A percentile compares a stretch with the other conserved stretches of the same genome.
Conservation (phyloP, 1,139 yeast species). For the Suhomyces bolitotheri region DNA sequence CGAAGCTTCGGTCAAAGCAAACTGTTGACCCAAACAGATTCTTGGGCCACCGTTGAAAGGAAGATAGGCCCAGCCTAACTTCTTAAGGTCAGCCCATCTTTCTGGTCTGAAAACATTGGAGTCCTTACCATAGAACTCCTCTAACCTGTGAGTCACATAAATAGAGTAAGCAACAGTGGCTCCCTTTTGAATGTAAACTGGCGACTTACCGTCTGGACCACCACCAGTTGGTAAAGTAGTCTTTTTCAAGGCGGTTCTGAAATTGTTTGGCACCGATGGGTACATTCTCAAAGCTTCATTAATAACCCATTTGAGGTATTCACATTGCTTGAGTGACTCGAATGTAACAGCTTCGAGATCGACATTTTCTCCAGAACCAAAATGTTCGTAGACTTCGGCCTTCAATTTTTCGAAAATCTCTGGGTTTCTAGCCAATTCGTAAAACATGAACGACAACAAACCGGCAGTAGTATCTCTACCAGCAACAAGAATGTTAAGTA, state of each 20-base stretch:
- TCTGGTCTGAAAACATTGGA: slow-evolving; percentile 24
- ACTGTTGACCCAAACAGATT: slow-evolving; percentile 47
- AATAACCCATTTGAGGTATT: slow-evolving; percentile 26
- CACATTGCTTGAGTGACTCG: slow-evolving; percentile 26
- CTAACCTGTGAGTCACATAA: slow-evolving; percentile 22
- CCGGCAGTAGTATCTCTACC: slow-evolving; percentile 64
- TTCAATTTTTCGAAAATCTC: slow-evolving; percentile 39
- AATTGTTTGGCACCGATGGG: slow-evolving; percentile 29
- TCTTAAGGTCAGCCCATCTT: slow-evolving; percentile 24
- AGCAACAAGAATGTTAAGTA: slow-evolving; percentile 52
- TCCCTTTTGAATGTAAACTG: slow-evolving; percentile 25
- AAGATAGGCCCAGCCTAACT: slow-evolving; percentile 44
- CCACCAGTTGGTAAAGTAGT: slow-evolving; percentile 29
- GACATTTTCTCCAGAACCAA: slow-evolving; percentile 32
- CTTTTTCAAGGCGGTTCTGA: slow-evolving; percentile 24
- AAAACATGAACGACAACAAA: slow-evolving; percentile 47
- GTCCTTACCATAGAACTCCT: slow-evolving; percentile 24
- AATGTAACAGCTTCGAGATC: slow-evolving; percentile 20
- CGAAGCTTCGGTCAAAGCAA: slow-evolving; percentile 47
- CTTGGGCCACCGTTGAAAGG: slow-evolving; percentile 50
- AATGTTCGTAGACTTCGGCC: slow-evolving; percentile 32
- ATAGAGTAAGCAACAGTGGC: slow-evolving; percentile 23
- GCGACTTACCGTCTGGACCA: slow-evolving; percentile 22
- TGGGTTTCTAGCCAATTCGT: slow-evolving; percentile 48
- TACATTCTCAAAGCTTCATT: slow-evolving; percentile 27